These are phyloP conservation scores for Candida fluviatilis DNA, from an alignment of 805 yeast species.

Conservation along the genomic window DNA sequence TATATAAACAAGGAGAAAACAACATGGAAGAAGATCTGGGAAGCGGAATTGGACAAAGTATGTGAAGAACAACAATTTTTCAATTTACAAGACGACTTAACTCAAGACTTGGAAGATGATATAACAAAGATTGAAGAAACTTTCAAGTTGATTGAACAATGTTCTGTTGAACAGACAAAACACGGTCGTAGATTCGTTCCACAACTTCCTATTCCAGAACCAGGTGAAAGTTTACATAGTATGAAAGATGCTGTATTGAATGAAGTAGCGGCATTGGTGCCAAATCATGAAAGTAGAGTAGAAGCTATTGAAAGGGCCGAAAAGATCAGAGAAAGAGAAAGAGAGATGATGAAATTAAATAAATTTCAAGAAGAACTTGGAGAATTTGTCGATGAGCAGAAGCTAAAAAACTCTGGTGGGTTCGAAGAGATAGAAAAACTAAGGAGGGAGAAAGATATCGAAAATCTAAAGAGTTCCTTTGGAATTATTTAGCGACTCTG, in stretches of 20 bases:
- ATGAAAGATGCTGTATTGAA: constrained; percentile 72
- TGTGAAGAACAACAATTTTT: constrained; percentile 93
- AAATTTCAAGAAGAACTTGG: constrained; percentile 84
- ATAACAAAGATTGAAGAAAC: constrained; percentile 77
- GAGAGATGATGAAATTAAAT: constrained; percentile 49
- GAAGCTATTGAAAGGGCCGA: constrained; percentile 92
- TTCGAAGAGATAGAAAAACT: constrained; percentile 77
- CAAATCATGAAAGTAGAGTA: constrained; percentile 79
- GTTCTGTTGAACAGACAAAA: constrained; percentile 73
- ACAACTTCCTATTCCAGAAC: constrained; percentile 50
- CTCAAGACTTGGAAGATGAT: constrained; percentile 77
- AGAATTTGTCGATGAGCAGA: constrained; percentile 74
- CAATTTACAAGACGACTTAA: constrained; percentile 82
- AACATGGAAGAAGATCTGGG: constrained; percentile 91
- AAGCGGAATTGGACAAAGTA: constrained; percentile 79
- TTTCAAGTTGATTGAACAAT: constrained; percentile 72
- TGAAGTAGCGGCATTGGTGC: constrained; percentile 75
- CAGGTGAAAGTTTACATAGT: constrained; percentile 56
- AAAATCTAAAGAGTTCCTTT: constrained; percentile 53
- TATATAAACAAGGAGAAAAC: constrained; percentile 71
- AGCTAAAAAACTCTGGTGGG: constrained; percentile 81
- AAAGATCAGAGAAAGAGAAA: constrained; percentile 67
- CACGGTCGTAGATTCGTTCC: constrained; percentile 42
- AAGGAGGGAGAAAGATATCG: constrained; percentile 64
- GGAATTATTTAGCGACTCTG: constrained; percentile 30